phyloP scores from a whole-genome alignment of 1,284 basidiomycete species.

The Vanrija sp. region DNA sequence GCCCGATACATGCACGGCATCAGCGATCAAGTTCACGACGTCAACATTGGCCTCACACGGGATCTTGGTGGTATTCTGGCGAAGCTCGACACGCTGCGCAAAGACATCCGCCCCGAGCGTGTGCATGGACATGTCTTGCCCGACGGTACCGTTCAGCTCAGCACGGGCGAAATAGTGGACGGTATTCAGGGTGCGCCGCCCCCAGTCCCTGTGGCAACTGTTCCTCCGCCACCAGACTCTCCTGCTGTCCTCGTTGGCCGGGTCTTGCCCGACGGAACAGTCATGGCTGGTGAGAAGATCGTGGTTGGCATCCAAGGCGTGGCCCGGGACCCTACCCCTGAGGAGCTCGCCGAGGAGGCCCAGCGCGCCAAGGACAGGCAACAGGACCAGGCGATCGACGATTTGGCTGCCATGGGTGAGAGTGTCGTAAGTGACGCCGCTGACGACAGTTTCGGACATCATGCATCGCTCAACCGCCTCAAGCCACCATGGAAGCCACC shows the following conservation, averaged over 20 bases:
- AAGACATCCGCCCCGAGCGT: slow-evolving; percentile 38
- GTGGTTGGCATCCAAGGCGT: slow-evolving; percentile 40
- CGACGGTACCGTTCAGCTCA: slow-evolving; percentile 42
- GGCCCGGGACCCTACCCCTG: slow-evolving; percentile 18
- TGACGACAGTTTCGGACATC: neutral
- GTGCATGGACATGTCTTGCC: slow-evolving; percentile 37
- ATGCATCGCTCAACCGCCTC: no score
- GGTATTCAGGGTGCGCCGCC: slow-evolving; percentile 37
- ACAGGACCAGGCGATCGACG: slow-evolving; percentile 37
- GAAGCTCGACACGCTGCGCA: slow-evolving; percentile 37
- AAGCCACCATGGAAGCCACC: no score
- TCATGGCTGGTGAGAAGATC: slow-evolving; percentile 41
- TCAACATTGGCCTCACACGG: slow-evolving; percentile 24
- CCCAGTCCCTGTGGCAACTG: slow-evolving; percentile 12
- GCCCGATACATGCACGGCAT: slow-evolving; percentile 45
- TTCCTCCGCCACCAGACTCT: slow-evolving; percentile 8
- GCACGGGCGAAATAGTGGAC: slow-evolving; percentile 44
- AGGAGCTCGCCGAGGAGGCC: slow-evolving; percentile 14
- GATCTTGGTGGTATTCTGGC: slow-evolving; percentile 40
- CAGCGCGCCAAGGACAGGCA: slow-evolving; percentile 32
- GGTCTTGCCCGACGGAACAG: slow-evolving; percentile 42
- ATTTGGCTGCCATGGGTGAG: slow-evolving; percentile 40
- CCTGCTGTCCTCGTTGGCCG: slow-evolving; percentile 31
- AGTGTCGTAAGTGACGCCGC: neutral
- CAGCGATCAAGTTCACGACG: slow-evolving; percentile 42